Base-by-base conservation (phyloP, 345 rosid genomes). In the Cardamine resedifolia region DNA sequence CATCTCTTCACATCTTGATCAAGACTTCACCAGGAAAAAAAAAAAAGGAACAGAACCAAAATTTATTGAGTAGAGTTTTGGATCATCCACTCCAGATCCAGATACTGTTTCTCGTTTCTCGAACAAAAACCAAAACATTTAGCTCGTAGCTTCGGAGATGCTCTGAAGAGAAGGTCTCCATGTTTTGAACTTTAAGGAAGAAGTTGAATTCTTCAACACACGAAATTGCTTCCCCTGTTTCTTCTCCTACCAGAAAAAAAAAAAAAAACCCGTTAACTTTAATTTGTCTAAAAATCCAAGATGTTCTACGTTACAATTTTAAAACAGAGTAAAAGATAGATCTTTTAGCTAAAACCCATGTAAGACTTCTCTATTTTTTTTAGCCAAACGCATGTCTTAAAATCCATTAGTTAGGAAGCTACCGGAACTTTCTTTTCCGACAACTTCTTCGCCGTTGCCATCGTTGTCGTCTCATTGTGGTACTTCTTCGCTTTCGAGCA, bases 141-240 rank as follows among this genome's bases (percentile, higher is more conserved):
- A 87, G 81, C 82, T 84, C 1, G 67, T 82, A 50, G 86, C 79
- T 82, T 93, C 98, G 0, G 90, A 83, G 65, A 93, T 93, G 85
- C 97, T 90, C 55, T 86, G 92, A 56, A 93, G 80, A 20, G 88
- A 81, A 0, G 98, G 98, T 64, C 81, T 85, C 97, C 98, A 93
- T 62, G 87, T 52, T 76, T 85, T 90, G 19, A 84, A 58, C 78
- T 85, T 83, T 43, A 74, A 57, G n/a, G 57, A 11, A 33, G 78
- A 75, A 41, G 78, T 75, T 14, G 86, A 50, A 63, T 69, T 86
- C 36, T 33, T 67, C n/a, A 87, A 58, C 5, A 80, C 63, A 10
- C 86, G 58, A 75, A 81, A 74, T 27, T 73, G 82, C 51, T 81
- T 85, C 68, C 83, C 86, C 20, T 76, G 81, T 36, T 73, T 90